Base-by-base conservation (phyloP, 1,284 basidiomycete genomes). In the Malassezia cuniculi region DNA sequence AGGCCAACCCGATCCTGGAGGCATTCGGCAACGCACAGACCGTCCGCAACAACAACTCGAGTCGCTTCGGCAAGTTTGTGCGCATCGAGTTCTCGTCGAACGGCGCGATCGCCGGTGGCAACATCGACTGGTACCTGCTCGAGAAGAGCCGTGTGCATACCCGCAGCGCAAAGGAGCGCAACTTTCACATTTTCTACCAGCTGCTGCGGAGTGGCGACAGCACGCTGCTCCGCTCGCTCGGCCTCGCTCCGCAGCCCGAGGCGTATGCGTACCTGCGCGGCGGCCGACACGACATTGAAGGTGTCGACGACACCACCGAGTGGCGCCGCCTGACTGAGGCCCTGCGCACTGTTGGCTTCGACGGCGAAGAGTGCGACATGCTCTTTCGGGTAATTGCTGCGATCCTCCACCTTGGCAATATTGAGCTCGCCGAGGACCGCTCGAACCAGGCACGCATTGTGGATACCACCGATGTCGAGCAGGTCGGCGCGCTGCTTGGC, bases 1-100 rank as follows among this genome's bases (percentile, higher is more conserved):
- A 95, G 68, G 90, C 90, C 15, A 99, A 97, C 61, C 93, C 93
- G 0, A 87, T 99, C 43, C 73, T 99, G 4, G 93, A 99, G 69
- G 84, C 93, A 3, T 97, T 99, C 57, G 93, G 93, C 17, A 99
- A 99, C 66, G 93, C 93, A 4, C 93, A 97, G 68, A 97, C 93
- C 0, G 85, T 95, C 69, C 74, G 90, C 33, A 99, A 99, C 68
- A 95, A 97, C 71, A 99, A 99, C 65, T 97, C 93, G 6, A 89
- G 84, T 75, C 83, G 93, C 31, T 97, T 95, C 68, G 50, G 87
- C 18, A 97, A 99, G 71, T 97, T 97, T 68, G 85, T 99, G 26
- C 76, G 87, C 32, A 97, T 99, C 54, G 85, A 82, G 61, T 97
- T 99, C 68, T 80, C 85, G 0, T 81, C 84, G 0, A 78, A 85